These are phyloP conservation scores for Fomitopsis pinicola DNA, from an alignment of 1,284 basidiomycete genomes.

Conservation along the genomic window DNA sequence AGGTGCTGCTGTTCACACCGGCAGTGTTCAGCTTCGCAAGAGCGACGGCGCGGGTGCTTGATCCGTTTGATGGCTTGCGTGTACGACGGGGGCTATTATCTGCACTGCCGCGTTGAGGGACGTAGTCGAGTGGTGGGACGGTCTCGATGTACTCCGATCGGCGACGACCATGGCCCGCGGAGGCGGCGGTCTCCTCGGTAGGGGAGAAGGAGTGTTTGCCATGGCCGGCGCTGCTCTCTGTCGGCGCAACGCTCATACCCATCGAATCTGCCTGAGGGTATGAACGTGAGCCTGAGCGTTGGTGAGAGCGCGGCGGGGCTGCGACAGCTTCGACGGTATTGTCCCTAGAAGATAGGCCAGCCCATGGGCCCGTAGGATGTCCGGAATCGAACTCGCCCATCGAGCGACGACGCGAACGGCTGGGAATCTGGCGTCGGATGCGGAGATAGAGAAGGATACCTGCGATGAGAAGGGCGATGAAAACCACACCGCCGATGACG, in stretches of 20 bases:
- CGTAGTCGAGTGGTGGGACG: constrained; percentile 13
- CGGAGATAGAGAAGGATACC: constrained; percentile 22
- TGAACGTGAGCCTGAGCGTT: background rate
- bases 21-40: constrained; percentile 21
- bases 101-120: constrained; percentile 1
- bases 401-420: constrained; percentile 13
- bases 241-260: constrained; percentile 5
- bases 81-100: constrained; percentile 9
- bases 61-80: constrained; percentile 11
- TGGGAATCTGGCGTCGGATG: constrained; percentile 16
- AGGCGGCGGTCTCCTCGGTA: constrained; percentile 20
- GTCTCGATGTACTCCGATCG: constrained; percentile 12
- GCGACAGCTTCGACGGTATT: constrained; percentile 15
- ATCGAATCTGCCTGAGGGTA: background rate
- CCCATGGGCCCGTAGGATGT: constrained; percentile 17
- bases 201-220: constrained; percentile 14
- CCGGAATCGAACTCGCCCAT: constrained; percentile 9
- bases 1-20: background rate
- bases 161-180: constrained; percentile 16
- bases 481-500: constrained; percentile 29
- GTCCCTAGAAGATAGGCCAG: constrained; percentile 23
- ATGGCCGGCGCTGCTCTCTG: constrained; percentile 9
- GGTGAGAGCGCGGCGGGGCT: background rate
- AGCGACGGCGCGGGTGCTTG: constrained; percentile 20
- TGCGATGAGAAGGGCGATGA: constrained; percentile 15